Percentiles rank a stretch among this genome's conserved stretches.
Conservation (phyloP, 208 protist species). For the Blastocrithidia nonstop region DNA sequence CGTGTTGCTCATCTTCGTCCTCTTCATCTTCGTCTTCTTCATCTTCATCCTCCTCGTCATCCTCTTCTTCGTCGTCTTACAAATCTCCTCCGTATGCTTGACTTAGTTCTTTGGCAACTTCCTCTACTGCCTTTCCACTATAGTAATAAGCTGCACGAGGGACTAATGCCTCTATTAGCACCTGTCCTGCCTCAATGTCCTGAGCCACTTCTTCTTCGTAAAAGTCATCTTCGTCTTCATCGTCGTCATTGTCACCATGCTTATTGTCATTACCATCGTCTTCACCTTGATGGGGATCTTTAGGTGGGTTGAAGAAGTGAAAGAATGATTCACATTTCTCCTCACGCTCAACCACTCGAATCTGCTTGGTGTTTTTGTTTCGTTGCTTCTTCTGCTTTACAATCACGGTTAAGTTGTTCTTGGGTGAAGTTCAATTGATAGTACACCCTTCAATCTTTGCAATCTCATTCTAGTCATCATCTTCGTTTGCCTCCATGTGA, state of each 20-base stretch:
- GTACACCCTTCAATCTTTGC: conserved; percentile 44
- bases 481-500: conserved; percentile 56
- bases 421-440: conserved; percentile 67
- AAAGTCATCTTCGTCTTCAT: conserved; percentile 34
- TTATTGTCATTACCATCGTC: conserved; percentile 9
- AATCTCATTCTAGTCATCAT: conserved; percentile 52
- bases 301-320: conserved; percentile 82
- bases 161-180: conserved; percentile 60
- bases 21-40: conserved; percentile 28
- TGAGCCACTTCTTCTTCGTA: conserved; percentile 50
- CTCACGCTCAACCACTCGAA: conserved; percentile 63
- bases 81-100: conserved; percentile 16
- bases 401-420: conserved; percentile 72
- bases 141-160: conserved; percentile 82
- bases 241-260: conserved; percentile 13
- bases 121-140: conserved; percentile 65
- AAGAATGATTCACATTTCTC: conserved; percentile 86
- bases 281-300: too few relatives aligned
- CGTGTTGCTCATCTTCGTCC: too few relatives aligned
- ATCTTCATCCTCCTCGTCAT: conserved; percentile 39
- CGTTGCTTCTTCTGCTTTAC: conserved; percentile 84
- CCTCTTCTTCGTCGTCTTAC: conserved; percentile 26
- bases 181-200: conserved; percentile 66
- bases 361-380: conserved; percentile 71
- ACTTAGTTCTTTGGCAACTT: conserved; percentile 21